phyloP scores from a whole-genome alignment of 2,329 filamentous ascomycete species.

The Incumbomyces lentus region DNA sequence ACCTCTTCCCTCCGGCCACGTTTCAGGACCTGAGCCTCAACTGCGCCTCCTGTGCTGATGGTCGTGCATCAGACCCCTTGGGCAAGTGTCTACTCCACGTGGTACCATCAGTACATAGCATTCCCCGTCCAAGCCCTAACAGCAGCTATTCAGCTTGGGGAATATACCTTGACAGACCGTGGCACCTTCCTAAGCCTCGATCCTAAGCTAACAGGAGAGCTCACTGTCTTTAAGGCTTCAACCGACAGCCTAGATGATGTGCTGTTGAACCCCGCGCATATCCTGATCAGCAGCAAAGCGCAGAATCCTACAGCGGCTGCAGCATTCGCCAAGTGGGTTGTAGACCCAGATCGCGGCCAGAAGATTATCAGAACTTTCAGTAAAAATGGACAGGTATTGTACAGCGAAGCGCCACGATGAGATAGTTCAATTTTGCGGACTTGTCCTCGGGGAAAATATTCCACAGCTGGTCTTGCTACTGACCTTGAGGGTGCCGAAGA shows the following conservation, averaged over 20 bases:
- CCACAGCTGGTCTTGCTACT: too few relatives aligned
- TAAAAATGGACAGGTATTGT: conserved; percentile 4
- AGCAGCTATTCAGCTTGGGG: conserved; percentile 31
- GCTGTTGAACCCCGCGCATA: conserved; percentile 36
- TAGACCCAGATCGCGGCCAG: conserved; percentile 27
- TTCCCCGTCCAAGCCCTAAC: conserved; percentile 39
- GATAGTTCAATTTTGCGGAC: too few relatives aligned
- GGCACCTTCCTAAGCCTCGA: conserved; percentile 36
- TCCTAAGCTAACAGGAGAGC: conserved; percentile 19
- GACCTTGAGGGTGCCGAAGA: too few relatives aligned
- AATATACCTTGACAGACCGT: conserved; percentile 40
- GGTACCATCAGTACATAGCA: conserved; percentile 28
- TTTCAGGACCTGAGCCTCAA: too few relatives aligned
- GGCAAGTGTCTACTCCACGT: conserved; percentile 7
- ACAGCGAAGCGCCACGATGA: conserved; percentile 4
- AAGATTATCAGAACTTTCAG: conserved; percentile 29
- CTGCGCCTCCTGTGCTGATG: conserved; percentile 22
- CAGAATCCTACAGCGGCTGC: conserved; percentile 27
- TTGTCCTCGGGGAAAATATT: too few relatives aligned
- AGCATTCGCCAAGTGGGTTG: conserved; percentile 32
- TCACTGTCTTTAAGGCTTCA: conserved; percentile 19
- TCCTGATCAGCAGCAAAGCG: conserved; percentile 30
- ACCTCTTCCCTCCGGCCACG: too few relatives aligned
- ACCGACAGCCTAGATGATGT: conserved; percentile 29
- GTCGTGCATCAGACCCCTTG: conserved; percentile 31